Evolutionary conservation across 73 alveolate genomes (phyloP), one percentile per base, ranked within the genome.

Genomic region (Symbiodinium natans): DNA sequence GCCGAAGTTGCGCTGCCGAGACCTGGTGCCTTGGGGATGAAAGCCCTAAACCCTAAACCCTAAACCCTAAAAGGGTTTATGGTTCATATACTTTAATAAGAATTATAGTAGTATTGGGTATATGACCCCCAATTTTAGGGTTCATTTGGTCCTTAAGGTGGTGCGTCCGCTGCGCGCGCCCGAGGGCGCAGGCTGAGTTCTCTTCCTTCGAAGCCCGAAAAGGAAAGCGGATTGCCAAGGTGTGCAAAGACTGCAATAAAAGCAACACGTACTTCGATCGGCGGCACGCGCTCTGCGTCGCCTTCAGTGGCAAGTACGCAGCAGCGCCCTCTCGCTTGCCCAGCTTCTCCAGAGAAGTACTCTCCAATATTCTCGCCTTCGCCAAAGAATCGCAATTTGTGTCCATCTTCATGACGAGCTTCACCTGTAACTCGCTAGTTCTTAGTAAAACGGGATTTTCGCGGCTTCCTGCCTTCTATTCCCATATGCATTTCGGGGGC

Each of bases 241-340:
- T 88, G 29, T 88, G 95, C 73, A 63, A n/a, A 38, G 86, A 39
- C 56, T 88, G 95, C 39, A 83, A 88, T 73, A 88, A 88, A 63
- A 88, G 95, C 83, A 88, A 88, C 40, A 83, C 95, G 17, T 88
- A 88, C 40, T 88, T 88, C 34, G 95, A 88, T n/a, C 95, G 95
- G 71, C 63, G 95, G 33, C 95, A 88, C 41, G 95, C 40, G 33
- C 74, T 88, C 40, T 88, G 95, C 41, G 95, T 83, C 86, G 40
- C 71, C 42, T 88, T 88, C 86, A 88, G 95, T 40, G 95, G 95
- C 86, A 88, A n/a, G 42, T 88, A 63, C 23, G 36, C 95, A 23
- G 95, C 86, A 56, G 86, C 95, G 2, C 95, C 95, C 3, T 88
- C 43, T 54, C 95, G 95, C n/a, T 59, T 88, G 86, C 95, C 95